phyloP scores from a whole-genome alignment of 495 filamentous ascomycete species.

The Neurospora sp. region DNA sequence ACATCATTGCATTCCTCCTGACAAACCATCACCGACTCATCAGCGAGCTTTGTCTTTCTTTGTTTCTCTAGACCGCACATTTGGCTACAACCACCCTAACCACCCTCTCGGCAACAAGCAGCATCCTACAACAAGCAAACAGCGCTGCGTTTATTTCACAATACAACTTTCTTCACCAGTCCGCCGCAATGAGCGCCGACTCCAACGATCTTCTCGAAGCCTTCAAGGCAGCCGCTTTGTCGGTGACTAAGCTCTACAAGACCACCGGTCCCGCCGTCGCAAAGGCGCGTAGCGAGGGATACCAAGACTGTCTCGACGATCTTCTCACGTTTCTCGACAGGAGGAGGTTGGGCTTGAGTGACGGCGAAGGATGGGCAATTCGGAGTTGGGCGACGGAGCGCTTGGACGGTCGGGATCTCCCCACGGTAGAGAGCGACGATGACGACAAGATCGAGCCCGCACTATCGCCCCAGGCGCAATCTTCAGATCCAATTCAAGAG shows the following conservation, averaged over 20 bases:
- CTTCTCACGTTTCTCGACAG: constrained; percentile 74
- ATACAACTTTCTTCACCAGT: neutral
- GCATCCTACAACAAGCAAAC: neutral
- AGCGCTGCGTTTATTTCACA: neutral
- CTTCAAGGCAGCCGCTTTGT: constrained; percentile 86
- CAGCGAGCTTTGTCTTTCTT: neutral
- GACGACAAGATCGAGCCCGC: constrained; percentile 49
- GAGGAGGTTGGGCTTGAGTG: constrained; percentile 62
- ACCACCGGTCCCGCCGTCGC: constrained; percentile 66
- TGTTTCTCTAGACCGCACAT: neutral
- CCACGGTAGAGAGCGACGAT: constrained; percentile 62
- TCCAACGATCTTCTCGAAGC: constrained; percentile 73
- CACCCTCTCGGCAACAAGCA: neutral
- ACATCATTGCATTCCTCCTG: neutral
- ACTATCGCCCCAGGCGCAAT: constrained; percentile 52
- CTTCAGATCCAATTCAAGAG: constrained; percentile 35
- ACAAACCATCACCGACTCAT: neutral
- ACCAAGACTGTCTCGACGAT: constrained; percentile 91
- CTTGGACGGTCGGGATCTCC: constrained; percentile 48
- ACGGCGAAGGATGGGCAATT: constrained; percentile 73
- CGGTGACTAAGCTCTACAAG: constrained; percentile 94
- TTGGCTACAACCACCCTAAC: neutral
- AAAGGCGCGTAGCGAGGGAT: constrained; percentile 67
- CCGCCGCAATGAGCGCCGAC: constrained; percentile 31
- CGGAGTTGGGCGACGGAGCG: constrained; percentile 79